Evolutionary conservation across 2,329 filamentous ascomycete species (phyloP).

Genomic region (Colletotrichum aenigma): DNA sequence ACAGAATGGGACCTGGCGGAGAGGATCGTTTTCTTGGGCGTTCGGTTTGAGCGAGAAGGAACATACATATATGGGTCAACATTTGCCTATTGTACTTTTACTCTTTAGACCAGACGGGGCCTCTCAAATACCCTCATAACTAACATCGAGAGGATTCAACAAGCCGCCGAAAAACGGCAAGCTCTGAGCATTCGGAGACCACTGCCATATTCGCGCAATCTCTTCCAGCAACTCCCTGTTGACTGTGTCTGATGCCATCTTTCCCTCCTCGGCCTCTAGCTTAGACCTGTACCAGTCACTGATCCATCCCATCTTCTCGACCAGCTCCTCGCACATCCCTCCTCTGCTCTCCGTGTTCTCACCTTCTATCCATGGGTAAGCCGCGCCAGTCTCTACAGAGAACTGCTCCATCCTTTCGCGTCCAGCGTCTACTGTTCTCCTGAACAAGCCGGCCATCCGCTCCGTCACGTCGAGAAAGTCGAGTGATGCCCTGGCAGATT

Average conservation of each 20-base stretch:
- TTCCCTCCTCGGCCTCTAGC: neutral
- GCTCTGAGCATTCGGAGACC: neutral
- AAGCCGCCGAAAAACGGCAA: neutral
- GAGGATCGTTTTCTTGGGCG: neutral
- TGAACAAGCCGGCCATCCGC: neutral
- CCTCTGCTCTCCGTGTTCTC: neutral
- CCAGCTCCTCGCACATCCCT: neutral
- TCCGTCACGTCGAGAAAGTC: constrained; percentile 17
- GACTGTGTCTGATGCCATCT: neutral
- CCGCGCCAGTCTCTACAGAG: neutral
- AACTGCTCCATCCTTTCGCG: neutral
- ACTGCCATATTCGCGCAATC: neutral
- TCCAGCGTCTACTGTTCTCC: neutral
- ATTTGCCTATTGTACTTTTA: neutral
- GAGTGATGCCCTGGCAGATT: constrained; percentile 9
- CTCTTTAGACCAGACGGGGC: neutral
- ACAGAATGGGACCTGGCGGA: neutral
- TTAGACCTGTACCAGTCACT: neutral
- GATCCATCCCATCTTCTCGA: constrained; percentile 5
- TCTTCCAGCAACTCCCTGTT: constrained; percentile 4
- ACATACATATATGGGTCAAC: neutral
- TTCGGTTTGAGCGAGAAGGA: neutral
- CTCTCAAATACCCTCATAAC: neutral
- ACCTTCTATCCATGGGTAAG: neutral
- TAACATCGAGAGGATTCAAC: neutral